A percentile compares a stretch with the other conserved stretches of the same genome.
Conservation (phyloP, 1,139 yeast species). For the Hemisphaericaspora xylofermentans region DNA sequence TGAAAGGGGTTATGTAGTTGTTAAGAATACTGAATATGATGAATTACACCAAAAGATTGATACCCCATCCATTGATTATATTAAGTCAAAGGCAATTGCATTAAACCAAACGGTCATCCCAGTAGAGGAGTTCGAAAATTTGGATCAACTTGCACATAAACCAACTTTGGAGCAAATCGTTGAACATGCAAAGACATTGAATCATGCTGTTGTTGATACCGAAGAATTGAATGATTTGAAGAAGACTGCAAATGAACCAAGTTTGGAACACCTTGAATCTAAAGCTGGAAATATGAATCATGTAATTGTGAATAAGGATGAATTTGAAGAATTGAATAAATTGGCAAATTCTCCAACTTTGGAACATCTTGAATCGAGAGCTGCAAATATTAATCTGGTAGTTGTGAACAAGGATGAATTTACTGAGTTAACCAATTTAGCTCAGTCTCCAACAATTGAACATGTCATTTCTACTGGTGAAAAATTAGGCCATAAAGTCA, state of each 20-base stretch:
- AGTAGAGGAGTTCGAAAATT: constrained; percentile 19
- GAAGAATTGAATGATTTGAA: constrained; percentile 15
- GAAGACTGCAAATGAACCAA: constrained; percentile 18
- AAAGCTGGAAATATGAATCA: constrained; percentile 16
- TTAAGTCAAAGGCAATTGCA: constrained; percentile 16
- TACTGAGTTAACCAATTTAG: constrained; percentile 19
- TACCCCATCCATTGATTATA: constrained; percentile 22
- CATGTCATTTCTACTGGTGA: constrained; percentile 20
- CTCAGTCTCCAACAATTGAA: constrained; percentile 18
- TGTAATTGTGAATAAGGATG: constrained; percentile 18
- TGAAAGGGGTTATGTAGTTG: constrained; percentile 19
- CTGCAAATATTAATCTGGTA: constrained; percentile 10
- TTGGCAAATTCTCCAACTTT: constrained; percentile 20
- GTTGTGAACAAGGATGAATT: constrained; percentile 20
- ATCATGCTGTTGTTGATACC: constrained; percentile 20
- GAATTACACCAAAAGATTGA: constrained; percentile 13
- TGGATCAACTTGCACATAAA: constrained; percentile 22
- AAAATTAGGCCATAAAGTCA: constrained; percentile 13
- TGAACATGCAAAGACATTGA: constrained; percentile 19
- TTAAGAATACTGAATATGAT: constrained; percentile 24
- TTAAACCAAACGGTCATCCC: constrained; percentile 12
- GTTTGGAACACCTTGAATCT: constrained; percentile 18
- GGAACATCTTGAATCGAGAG: constrained; percentile 20
- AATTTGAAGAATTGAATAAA: constrained; percentile 18
- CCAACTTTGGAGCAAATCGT: constrained; percentile 22